Percentiles rank a stretch among this genome's conserved stretches.
Evolutionary conservation across 345 rosid species (phyloP).

Genomic region (Populus deltoides): DNA sequence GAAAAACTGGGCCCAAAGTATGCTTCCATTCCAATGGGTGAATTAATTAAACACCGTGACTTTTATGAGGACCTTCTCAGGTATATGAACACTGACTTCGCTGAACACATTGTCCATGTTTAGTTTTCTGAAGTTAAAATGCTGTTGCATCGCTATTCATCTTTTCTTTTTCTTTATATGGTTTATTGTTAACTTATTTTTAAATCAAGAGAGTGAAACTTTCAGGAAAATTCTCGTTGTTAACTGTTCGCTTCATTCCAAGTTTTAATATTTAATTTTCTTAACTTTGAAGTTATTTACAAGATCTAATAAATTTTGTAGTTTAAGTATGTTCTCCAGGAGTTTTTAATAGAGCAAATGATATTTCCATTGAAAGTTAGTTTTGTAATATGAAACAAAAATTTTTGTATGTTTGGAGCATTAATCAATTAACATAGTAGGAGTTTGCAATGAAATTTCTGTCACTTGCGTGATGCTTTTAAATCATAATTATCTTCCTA

Average conservation of each 20-base stretch:
- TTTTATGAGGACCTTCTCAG: constrained; percentile 90
- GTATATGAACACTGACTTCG: constrained; percentile 28
- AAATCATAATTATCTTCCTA: not conserved
- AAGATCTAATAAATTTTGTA: not conserved
- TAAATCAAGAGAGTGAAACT: not conserved
- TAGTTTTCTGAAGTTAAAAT: not conserved
- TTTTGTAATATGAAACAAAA: not conserved
- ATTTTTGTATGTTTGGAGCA: not conserved
- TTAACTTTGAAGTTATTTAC: not conserved
- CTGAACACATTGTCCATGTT: not conserved
- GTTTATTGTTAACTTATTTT: not conserved
- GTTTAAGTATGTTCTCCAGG: not conserved
- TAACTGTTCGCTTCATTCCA: not conserved
- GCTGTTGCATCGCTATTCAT: not conserved
- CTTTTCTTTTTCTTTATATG: not conserved
- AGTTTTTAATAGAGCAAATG: not conserved
- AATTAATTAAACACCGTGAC: constrained; percentile 47
- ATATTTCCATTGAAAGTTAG: not conserved
- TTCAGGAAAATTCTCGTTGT: not conserved
- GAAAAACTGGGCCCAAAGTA: constrained; percentile 78
- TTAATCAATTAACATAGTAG: not conserved
- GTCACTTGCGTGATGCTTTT: not conserved
- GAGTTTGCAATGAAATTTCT: not conserved
- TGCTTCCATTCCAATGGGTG: constrained; percentile 51
- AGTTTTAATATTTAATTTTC: not conserved